A percentile compares a stretch with the other conserved stretches of the same genome.
Conservation (phyloP, 2,329 filamentous ascomycete species). For the Colletotrichum trifolii region DNA sequence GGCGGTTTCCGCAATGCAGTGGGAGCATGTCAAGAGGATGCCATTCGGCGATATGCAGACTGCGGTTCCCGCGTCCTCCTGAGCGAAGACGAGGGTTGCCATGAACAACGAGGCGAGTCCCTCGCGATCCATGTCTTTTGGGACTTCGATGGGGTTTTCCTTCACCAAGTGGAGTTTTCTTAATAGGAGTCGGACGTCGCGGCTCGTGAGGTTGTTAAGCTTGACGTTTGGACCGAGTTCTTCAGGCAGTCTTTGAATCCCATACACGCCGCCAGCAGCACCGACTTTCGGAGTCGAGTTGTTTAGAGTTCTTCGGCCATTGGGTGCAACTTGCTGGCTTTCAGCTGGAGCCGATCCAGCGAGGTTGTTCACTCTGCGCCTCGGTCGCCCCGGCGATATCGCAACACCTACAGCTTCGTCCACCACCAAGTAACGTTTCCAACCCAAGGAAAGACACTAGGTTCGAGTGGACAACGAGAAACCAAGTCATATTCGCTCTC, state of each 20-base stretch:
- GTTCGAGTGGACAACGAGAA: too few species aligned
- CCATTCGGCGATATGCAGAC: constrained; percentile 58
- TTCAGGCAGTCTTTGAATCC: constrained; percentile 6
- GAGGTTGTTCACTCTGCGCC: too few species aligned
- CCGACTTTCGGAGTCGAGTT: too few species aligned
- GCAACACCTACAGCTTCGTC: too few species aligned
- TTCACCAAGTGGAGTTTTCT: constrained; percentile 27
- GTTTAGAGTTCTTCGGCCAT: too few species aligned
- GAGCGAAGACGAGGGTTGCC: constrained; percentile 59
- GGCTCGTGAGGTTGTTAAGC: constrained; percentile 16
- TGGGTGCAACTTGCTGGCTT: too few species aligned
- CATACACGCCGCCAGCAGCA: not conserved
- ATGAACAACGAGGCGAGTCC: constrained; percentile 1
- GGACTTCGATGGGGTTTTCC: constrained; percentile 4
- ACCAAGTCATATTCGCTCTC: not conserved
- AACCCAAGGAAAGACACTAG: too few species aligned
- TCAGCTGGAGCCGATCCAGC: too few species aligned
- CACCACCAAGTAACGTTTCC: not conserved
- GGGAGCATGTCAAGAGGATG: constrained; percentile 61
- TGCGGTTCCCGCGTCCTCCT: constrained; percentile 61
- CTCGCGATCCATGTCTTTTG: constrained; percentile 20
- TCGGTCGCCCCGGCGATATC: too few species aligned
- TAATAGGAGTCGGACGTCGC: constrained; percentile 26
- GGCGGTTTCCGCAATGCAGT: constrained; percentile 58
- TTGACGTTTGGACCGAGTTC: constrained; percentile 7